Percentiles rank a stretch among this genome's conserved stretches.
phyloP scores from a whole-genome alignment of 495 filamentous ascomycete genomes.

The Clohesyomyces aquaticus region DNA sequence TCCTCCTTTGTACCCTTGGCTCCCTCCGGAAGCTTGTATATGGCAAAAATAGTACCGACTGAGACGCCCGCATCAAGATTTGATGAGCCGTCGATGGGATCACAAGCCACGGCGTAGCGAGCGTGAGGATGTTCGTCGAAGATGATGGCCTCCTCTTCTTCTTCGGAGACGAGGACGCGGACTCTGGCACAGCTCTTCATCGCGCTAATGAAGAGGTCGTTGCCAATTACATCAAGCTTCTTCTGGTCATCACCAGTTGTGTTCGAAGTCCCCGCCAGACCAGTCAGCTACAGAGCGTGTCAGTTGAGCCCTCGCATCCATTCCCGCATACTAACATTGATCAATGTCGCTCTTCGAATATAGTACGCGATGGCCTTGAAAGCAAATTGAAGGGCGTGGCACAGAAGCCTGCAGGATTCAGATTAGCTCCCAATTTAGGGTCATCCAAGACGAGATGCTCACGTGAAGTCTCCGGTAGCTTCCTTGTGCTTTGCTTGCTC shows the following conservation, averaged over 20 bases:
- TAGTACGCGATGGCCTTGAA: slow-evolving; percentile 99
- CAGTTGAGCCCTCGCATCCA: slow-evolving; percentile 7
- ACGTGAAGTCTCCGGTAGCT: slow-evolving; percentile 98
- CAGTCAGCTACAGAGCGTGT: slow-evolving; percentile 62
- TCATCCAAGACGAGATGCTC: slow-evolving; percentile 43
- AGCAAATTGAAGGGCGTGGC: slow-evolving; percentile 97
- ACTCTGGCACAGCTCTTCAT: slow-evolving; percentile 92
- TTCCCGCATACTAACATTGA: slow-evolving; percentile 62
- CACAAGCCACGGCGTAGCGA: slow-evolving; percentile 93
- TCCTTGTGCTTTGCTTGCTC: slow-evolving; percentile 91
- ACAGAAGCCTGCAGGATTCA: slow-evolving; percentile 70
- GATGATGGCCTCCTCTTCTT: slow-evolving; percentile 88
- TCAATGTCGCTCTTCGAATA: slow-evolving; percentile 95
- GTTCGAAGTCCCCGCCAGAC: slow-evolving; percentile 92
- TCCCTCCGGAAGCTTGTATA: slow-evolving; percentile 79
- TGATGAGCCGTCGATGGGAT: slow-evolving; percentile 96
- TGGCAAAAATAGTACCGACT: slow-evolving; percentile 95
- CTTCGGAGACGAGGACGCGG: slow-evolving; percentile 89
- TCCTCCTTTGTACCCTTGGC: slow-evolving; percentile 78
- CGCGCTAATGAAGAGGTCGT: slow-evolving; percentile 92
- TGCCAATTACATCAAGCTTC: slow-evolving; percentile 98
- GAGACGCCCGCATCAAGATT: slow-evolving; percentile 98
- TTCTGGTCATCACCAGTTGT: slow-evolving; percentile 97
- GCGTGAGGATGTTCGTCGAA: slow-evolving; percentile 80
- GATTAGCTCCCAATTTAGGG: slow-evolving; percentile 6